Evolutionary conservation across 2,329 filamentous ascomycete species (phyloP).

Genomic region (Fusarium foetens): DNA sequence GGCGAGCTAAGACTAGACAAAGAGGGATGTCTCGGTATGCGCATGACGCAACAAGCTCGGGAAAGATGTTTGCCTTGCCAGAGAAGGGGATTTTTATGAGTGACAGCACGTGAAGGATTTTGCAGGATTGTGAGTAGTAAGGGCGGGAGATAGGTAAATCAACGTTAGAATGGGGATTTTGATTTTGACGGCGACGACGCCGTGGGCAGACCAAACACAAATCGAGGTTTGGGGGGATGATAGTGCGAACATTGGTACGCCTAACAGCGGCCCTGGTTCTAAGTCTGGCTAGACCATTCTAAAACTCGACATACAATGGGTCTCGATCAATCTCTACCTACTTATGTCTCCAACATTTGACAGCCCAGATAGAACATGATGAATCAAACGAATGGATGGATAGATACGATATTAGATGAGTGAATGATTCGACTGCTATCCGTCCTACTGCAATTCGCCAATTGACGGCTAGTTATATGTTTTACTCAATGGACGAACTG

Average conservation of each 20-base stretch:
- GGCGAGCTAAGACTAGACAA: constrained; percentile 46
- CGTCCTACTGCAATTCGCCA: neutral
- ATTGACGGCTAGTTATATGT: constrained; percentile 5
- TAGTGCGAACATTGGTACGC: constrained; percentile 11
- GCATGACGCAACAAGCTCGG: constrained; percentile 50
- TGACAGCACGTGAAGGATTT: constrained; percentile 28
- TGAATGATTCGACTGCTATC: neutral
- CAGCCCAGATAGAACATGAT: neutral
- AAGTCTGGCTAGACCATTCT: constrained; percentile 32
- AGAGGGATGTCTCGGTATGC: constrained; percentile 47
- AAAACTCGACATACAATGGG: constrained; percentile 28
- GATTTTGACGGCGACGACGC: constrained; percentile 24
- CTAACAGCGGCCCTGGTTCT: constrained; percentile 28
- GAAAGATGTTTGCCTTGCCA: constrained; percentile 24
- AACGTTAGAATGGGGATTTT: constrained; percentile 18
- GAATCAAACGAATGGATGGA: neutral
- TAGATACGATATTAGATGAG: neutral
- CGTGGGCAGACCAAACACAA: constrained; percentile 21
- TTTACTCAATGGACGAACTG: neutral
- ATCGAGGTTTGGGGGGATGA: constrained; percentile 11
- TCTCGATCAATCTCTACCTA: constrained; percentile 9
- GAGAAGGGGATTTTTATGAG: constrained; percentile 27
- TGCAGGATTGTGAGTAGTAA: constrained; percentile 36
- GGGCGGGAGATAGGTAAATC: constrained; percentile 21
- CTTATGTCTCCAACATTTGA: neutral